Conservation (phyloP, 106 monocot genomes). For the Dioscorea dumetorum region DNA sequence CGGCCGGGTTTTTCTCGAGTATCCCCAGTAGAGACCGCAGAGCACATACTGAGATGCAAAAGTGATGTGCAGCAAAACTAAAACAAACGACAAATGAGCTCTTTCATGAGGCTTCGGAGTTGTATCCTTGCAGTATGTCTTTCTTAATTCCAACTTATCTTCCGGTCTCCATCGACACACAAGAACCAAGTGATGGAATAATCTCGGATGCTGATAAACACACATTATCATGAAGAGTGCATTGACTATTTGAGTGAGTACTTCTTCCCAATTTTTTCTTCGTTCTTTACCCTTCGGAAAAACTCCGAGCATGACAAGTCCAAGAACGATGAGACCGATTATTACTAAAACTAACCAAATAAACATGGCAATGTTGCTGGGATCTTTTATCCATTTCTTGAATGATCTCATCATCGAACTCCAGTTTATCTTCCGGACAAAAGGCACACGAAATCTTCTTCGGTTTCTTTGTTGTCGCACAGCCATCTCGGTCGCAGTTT, state of each 20-base stretch:
- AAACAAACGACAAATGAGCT: constrained; percentile 28
- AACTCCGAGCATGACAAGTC: constrained; percentile 30
- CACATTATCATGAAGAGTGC: constrained; percentile 59
- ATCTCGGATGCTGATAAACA: constrained; percentile 47
- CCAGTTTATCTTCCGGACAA: constrained; percentile 23
- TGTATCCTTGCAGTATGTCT: constrained; percentile 33
- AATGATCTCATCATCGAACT: constrained; percentile 2
- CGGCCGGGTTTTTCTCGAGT: constrained; percentile 20
- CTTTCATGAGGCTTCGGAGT: constrained; percentile 18
- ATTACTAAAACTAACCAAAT: constrained; percentile 32
- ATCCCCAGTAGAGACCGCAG: constrained; percentile 60
- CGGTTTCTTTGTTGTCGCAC: background rate
- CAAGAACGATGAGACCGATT: constrained; percentile 13
- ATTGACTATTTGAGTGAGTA: constrained; percentile 51
- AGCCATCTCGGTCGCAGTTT: background rate
- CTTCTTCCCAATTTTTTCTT: constrained; percentile 35
- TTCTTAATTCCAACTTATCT: constrained; percentile 28
- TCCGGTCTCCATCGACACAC: constrained; percentile 27
- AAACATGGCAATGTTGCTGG: constrained; percentile 33
- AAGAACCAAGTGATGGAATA: constrained; percentile 37
- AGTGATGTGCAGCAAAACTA: constrained; percentile 41
- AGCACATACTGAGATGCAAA: constrained; percentile 38
- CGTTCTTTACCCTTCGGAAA: constrained; percentile 10
- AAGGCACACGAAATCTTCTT: constrained; percentile 10
- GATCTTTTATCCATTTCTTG: constrained; percentile 33